phyloP scores from a whole-genome alignment of 805 yeast species.

The Saccharomycopsis oosterbeekiorum region DNA sequence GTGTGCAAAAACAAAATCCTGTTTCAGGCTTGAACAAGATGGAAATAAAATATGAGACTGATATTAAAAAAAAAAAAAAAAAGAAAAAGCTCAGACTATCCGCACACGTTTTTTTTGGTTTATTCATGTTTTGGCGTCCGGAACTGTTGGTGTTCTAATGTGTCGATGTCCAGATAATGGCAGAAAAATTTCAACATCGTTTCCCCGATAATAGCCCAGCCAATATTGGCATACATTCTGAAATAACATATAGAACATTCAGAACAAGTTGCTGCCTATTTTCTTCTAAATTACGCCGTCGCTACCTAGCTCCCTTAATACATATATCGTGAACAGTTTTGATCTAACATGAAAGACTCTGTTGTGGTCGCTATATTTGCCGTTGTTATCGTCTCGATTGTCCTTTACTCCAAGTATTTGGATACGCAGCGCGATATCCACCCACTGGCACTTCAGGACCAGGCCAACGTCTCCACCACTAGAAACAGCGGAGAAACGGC shows the following conservation, averaged over 20 bases:
- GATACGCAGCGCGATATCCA: slow-evolving; percentile 16
- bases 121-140: background rate
- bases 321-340: background rate
- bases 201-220: no score
- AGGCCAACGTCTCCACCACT: slow-evolving; percentile 45
- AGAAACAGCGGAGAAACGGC: slow-evolving; percentile 51
- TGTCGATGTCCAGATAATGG: background rate
- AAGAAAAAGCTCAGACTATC: background rate
- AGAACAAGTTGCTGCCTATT: no score
- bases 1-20: background rate
- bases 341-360: background rate
- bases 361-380: background rate
- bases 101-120: background rate
- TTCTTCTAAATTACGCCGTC: no score
- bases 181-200: no score
- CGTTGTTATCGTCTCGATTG: background rate
- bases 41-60: background rate
- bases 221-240: no score
- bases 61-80: background rate
- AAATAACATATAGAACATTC: no score
- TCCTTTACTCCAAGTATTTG: slow-evolving; percentile 15
- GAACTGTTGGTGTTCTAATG: background rate
- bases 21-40: background rate
- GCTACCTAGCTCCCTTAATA: no score
- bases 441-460: slow-evolving; percentile 26